phyloP scores from a whole-genome alignment of 2,329 filamentous ascomycete species.

The Calonectria hawksworthii region DNA sequence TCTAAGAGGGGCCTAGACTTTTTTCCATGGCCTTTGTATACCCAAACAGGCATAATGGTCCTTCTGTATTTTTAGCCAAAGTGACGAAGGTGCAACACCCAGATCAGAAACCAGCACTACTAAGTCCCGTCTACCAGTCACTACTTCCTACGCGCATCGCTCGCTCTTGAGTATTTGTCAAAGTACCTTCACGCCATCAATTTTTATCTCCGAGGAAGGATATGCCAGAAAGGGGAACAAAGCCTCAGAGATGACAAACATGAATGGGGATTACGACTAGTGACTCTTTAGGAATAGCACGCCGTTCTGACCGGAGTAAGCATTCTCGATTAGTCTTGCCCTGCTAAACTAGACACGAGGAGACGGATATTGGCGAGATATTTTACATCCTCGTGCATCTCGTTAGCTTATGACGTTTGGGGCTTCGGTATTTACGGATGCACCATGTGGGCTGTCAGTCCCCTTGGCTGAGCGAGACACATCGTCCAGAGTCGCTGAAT shows the following conservation, averaged over 20 bases:
- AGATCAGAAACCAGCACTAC: neutral
- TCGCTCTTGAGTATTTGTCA: neutral
- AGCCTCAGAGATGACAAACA: neutral
- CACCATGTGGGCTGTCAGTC: neutral
- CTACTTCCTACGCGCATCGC: neutral
- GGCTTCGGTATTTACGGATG: neutral
- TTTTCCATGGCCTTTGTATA: neutral
- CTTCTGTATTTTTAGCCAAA: neutral
- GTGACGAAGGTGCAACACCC: neutral
- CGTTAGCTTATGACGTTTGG: neutral
- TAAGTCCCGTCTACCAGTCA: neutral
- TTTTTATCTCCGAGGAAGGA: neutral
- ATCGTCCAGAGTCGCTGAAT: neutral
- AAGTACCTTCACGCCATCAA: neutral
- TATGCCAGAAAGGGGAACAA: neutral
- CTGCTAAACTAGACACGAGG: neutral
- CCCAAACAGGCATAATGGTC: neutral
- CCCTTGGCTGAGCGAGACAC: neutral
- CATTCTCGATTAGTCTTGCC: neutral
- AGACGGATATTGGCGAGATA: neutral
- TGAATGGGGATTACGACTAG: neutral
- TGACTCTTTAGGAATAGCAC: neutral
- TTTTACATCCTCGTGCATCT: neutral
- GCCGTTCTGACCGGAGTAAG: neutral
- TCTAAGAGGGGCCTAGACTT: neutral